Base-by-base conservation (phyloP, 1,284 basidiomycete species). In the Puccinia hordei region DNA sequence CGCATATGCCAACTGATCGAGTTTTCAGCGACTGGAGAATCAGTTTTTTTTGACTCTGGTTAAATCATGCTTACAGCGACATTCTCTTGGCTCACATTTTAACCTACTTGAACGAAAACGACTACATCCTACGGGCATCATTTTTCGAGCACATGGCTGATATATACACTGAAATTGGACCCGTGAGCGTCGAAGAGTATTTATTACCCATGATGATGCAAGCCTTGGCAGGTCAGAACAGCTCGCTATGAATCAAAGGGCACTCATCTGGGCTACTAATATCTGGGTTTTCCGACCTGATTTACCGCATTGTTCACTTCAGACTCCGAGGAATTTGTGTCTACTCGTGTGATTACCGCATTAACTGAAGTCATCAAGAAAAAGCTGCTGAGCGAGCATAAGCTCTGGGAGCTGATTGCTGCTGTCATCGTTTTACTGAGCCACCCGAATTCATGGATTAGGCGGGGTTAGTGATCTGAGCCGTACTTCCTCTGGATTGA, bases 91-190 rank as follows among this genome's bases (percentile, higher is more conserved):
- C 94, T 83, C 95, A 99, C 85, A 96, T 99, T 91, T 95, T 99
- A 85, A 99, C 97, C 0, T 99, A 98, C 84, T 89, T 99, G 83
- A 99, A 99, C 84, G 95, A 98, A 84, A 94, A 97, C 84, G 85
- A 87, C 44, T 98, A 96, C 95, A 87, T 92, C 30, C 87, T 99
- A 63, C 89, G 97, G 1, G 90, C 91, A 82, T 93, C 93, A 0
- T 98, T 99, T 85, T 98, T 98, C 84, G 94, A 97, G 85, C 93
- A 93, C 82, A 94, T 98, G 35, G 93, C 97, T 10, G 93, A 93
- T 81, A 93, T 99, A 1, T 96, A 66, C 12, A 59, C 72, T 33
- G 79, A 81, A 44, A 51, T 73, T 33, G 79, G 79, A 30, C 63
- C 79, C 30, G 51, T 81, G 24, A 81, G 79, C 51, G 83, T 88